Evolutionary conservation across 2,329 filamentous ascomycete species (phyloP).

Genomic region (Scleromitrula shiraiana): DNA sequence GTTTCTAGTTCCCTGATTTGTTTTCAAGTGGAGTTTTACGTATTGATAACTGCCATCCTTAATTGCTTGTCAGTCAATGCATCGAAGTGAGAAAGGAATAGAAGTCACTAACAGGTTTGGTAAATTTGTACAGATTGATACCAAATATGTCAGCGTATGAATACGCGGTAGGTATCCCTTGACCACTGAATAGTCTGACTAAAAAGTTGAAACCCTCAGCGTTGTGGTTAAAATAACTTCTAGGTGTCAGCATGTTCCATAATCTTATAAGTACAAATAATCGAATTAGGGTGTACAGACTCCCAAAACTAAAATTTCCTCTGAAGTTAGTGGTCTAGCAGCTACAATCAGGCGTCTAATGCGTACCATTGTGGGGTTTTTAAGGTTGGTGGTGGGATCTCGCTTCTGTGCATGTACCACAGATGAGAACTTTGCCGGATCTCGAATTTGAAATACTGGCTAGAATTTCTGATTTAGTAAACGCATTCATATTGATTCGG

Average conservation of each 20-base stretch:
- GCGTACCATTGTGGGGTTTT: neutral
- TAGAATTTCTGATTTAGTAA: neutral
- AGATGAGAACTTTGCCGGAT: constrained; percentile 62
- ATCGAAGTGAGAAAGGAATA: neutral
- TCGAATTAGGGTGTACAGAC: constrained; percentile 10
- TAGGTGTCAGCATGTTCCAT: constrained; percentile 34
- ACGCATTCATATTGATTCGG: neutral
- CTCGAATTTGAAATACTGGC: constrained; percentile 63
- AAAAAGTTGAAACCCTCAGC: constrained; percentile 37
- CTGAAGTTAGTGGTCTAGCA: neutral
- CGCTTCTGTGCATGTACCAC: constrained; percentile 69
- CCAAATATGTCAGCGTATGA: neutral
- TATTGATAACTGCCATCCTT: constrained; percentile 44
- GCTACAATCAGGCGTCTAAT: too few species aligned
- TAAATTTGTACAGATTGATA: neutral
- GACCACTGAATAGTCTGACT: constrained; percentile 44
- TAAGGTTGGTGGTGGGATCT: constrained; percentile 37
- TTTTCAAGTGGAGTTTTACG: constrained; percentile 43
- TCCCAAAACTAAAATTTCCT: neutral
- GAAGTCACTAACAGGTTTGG: neutral
- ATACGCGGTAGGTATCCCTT: constrained; percentile 39
- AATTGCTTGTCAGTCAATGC: neutral
- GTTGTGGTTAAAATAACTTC: constrained; percentile 25
- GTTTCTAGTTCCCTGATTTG: constrained; percentile 44
- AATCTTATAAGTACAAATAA: neutral